These are phyloP conservation scores for Albatrellus ellisii DNA, from an alignment of 768 basidiomycete species.

Conservation along the genomic window DNA sequence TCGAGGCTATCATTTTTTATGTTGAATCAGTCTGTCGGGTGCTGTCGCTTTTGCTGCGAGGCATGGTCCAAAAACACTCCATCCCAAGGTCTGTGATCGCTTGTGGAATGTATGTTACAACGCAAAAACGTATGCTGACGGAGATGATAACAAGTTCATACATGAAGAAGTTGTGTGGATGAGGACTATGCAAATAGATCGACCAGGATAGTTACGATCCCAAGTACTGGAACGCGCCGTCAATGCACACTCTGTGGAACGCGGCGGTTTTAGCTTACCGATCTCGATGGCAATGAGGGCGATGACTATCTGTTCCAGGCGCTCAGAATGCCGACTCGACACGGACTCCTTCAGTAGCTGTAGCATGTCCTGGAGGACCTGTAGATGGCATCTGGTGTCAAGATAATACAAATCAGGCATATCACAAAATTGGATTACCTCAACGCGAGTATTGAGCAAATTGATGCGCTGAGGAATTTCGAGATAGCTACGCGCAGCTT, in stretches of 20 bases:
- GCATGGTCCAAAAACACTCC: too few species aligned
- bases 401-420: neutral
- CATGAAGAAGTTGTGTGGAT: neutral
- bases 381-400: conserved; percentile 3
- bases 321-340: conserved; percentile 79
- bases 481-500: conserved; percentile 85
- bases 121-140: too few species aligned
- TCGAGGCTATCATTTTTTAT: too few species aligned
- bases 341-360: conserved; percentile 92
- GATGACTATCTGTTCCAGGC: conserved; percentile 88
- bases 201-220: conserved; percentile 83
- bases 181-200: conserved; percentile 35
- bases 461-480: conserved; percentile 93
- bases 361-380: conserved; percentile 96
- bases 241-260: neutral
- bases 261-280: conserved; percentile 27
- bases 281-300: conserved; percentile 84
- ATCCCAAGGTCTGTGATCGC: too few species aligned
- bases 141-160: neutral
- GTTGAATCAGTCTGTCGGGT: too few species aligned
- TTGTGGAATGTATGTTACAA: too few species aligned
- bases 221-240: conserved; percentile 44
- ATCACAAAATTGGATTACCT: conserved; percentile 32
- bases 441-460: conserved; percentile 85
- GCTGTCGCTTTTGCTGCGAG: too few species aligned